phyloP scores from a whole-genome alignment of 2,329 filamentous ascomycete genomes.

The Neoscytalidium dimidiatum region DNA sequence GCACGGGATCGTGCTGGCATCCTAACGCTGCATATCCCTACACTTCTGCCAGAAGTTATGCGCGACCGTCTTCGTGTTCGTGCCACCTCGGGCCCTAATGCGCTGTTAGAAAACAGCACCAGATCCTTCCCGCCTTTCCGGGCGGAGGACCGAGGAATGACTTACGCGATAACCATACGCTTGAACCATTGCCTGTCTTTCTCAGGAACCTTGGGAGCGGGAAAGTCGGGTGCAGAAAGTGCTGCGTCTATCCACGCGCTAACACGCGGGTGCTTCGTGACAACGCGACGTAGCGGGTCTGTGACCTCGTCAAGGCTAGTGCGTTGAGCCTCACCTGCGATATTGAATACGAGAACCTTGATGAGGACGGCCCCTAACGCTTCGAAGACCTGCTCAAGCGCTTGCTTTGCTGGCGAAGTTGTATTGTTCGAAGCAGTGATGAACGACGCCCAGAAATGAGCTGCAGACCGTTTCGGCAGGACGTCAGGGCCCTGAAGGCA shows the following conservation, averaged over 20 bases:
- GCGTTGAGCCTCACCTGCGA: conserved; percentile 14
- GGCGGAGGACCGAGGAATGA: neutral
- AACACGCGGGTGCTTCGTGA: conserved; percentile 6
- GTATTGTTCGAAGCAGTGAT: neutral
- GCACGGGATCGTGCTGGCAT: neutral
- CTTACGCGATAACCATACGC: conserved; percentile 19
- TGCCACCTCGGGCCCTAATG: conserved; percentile 15
- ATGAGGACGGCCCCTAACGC: conserved; percentile 1
- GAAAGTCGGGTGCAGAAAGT: conserved; percentile 10
- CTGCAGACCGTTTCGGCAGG: conserved; percentile 72
- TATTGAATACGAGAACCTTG: conserved; percentile 14
- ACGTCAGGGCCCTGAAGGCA: conserved; percentile 72
- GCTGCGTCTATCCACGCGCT: conserved; percentile 10
- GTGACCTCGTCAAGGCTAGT: conserved; percentile 15
- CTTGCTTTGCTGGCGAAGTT: neutral
- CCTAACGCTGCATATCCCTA: conserved; percentile 8
- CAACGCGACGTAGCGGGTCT: neutral
- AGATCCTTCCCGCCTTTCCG: neutral
- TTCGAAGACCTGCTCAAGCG: conserved; percentile 6
- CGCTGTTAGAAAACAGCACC: neutral
- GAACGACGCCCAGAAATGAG: conserved; percentile 65
- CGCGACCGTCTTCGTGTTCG: conserved; percentile 1
- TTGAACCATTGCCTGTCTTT: conserved; percentile 18
- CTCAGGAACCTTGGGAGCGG: conserved; percentile 13
- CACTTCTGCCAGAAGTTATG: conserved; percentile 19